Evolutionary conservation across 1,284 basidiomycete genomes (phyloP).

Genomic region (Puccinia horiana): DNA sequence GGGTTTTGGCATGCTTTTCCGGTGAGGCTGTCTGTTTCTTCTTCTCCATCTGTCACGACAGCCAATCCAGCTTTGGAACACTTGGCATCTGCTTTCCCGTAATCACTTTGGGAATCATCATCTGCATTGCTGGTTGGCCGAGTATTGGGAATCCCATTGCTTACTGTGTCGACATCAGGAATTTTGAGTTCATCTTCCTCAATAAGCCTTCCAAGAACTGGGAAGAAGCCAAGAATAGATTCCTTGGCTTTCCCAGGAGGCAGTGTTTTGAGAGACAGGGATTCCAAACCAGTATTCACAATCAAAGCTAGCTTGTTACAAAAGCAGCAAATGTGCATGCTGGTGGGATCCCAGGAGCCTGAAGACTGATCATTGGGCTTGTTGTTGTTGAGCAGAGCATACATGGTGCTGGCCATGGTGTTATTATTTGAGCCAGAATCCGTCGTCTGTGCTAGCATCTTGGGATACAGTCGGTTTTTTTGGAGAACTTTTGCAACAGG

Average conservation of each 20-base stretch:
- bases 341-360: not conserved
- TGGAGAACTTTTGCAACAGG: not conserved
- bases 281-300: not conserved
- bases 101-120: not conserved
- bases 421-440: not conserved
- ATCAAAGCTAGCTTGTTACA: constrained; percentile 2
- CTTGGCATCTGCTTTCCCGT: not conserved
- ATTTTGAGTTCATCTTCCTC: not conserved
- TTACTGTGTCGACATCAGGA: not conserved
- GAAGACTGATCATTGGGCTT: not conserved
- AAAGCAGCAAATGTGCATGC: constrained; percentile 5
- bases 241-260: not conserved
- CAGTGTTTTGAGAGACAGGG: not conserved
- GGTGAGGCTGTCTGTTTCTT: not conserved
- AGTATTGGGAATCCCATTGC: not conserved
- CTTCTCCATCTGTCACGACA: not conserved
- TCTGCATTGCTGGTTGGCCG: not conserved
- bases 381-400: not conserved
- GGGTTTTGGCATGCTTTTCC: not conserved
- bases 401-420: constrained; percentile 1
- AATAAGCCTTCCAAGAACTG: not conserved
- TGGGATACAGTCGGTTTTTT: not conserved
- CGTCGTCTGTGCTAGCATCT: constrained; percentile 1
- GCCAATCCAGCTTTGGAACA: not conserved
- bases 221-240: constrained; percentile 1